Percentiles rank a stretch among this genome's conserved stretches.
phyloP scores from a whole-genome alignment of 768 basidiomycete genomes.

The Amanita subjunquillea region DNA sequence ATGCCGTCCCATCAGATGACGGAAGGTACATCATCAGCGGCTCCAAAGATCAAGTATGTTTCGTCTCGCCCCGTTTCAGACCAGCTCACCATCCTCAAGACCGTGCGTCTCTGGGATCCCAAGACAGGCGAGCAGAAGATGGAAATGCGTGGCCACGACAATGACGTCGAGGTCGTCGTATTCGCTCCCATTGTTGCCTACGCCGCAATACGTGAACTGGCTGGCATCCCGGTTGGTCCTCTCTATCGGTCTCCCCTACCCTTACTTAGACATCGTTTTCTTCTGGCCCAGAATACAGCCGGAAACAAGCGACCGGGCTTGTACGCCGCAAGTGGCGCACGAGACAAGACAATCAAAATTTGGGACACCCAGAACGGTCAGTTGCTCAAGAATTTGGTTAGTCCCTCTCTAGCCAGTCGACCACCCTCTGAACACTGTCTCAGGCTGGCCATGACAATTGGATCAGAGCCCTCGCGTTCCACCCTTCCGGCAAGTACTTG shows the following conservation, averaged over 20 bases:
- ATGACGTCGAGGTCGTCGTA: constrained; percentile 72
- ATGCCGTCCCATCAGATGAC: constrained; percentile 54
- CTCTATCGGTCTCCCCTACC: constrained; percentile 2
- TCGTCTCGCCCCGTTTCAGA: neutral
- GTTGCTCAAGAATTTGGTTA: constrained; percentile 64
- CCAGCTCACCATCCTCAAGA: constrained; percentile 32
- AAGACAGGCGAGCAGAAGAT: constrained; percentile 66
- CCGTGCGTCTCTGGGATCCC: constrained; percentile 68
- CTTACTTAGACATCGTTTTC: constrained; percentile 3
- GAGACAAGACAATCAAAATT: constrained; percentile 87
- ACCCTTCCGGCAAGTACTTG: constrained; percentile 82
- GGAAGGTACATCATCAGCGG: constrained; percentile 69
- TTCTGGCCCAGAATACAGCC: constrained; percentile 34
- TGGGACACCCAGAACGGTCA: constrained; percentile 86
- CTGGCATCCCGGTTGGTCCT: constrained; percentile 51
- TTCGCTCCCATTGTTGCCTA: constrained; percentile 77
- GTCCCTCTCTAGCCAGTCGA: constrained; percentile 12
- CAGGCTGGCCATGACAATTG: constrained; percentile 83
- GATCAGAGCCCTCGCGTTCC: constrained; percentile 82
- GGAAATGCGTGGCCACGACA: constrained; percentile 81
- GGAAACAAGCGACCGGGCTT: constrained; percentile 37
- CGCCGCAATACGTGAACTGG: constrained; percentile 66
- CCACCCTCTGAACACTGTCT: constrained; percentile 5
- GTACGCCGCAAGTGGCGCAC: constrained; percentile 73
- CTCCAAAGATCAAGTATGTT: constrained; percentile 77